phyloP scores from a whole-genome alignment of 2,329 filamentous ascomycete species.

The Colletotrichum falcatum region DNA sequence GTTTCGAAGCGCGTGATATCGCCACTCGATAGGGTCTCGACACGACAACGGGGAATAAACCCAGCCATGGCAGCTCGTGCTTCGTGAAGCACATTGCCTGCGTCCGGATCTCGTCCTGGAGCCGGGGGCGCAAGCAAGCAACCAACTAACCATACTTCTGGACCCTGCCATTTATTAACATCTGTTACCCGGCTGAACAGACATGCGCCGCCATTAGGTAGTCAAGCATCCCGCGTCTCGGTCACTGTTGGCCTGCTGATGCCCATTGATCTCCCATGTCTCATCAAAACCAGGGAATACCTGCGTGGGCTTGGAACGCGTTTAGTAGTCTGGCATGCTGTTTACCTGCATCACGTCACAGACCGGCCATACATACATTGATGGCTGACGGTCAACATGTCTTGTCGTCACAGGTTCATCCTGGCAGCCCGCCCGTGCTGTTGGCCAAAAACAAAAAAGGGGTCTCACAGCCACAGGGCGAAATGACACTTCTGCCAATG shows the following conservation, averaged over 20 bases:
- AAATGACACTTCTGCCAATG: slow-evolving; percentile 18
- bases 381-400: background rate
- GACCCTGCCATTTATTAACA: slow-evolving; percentile 2
- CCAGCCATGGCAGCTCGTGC: background rate
- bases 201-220: background rate
- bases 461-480: slow-evolving; percentile 22
- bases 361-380: background rate
- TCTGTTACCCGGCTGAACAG: background rate
- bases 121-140: no score
- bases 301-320: background rate
- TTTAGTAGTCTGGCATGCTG: background rate
- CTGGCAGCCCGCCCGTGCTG: slow-evolving; percentile 4
- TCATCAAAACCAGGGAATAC: slow-evolving; percentile 10
- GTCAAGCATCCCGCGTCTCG: slow-evolving; percentile 18
- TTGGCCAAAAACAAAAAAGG: slow-evolving; percentile 27
- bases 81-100: slow-evolving; percentile 25
- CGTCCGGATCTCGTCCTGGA: slow-evolving; percentile 14
- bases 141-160: slow-evolving; percentile 13
- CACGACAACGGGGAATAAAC: background rate
- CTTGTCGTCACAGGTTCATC: background rate
- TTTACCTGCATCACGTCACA: background rate
- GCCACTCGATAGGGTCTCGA: background rate
- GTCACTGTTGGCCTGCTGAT: background rate
- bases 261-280: slow-evolving; percentile 11
- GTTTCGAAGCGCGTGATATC: slow-evolving; percentile 11